Base-by-base conservation (phyloP, 2,329 filamentous ascomycete genomes). In the Epichloe baconii region DNA sequence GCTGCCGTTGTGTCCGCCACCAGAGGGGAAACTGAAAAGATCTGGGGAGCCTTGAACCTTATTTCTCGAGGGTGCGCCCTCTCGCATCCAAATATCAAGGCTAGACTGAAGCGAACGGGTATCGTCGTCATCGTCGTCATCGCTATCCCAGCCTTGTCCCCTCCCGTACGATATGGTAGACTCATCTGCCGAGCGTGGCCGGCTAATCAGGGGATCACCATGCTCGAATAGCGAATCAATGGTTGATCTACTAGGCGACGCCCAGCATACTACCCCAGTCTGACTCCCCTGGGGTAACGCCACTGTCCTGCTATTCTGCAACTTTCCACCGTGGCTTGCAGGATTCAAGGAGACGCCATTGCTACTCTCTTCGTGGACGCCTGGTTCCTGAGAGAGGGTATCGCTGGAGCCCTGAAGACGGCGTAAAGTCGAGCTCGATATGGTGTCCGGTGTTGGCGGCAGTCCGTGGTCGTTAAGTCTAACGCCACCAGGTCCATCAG, bases 381-480 rank as follows among this genome's bases (percentile, higher is more conserved):
- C 59, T 2, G 60, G 62, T 3, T 66, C 64, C 7, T 62, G 66
- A 0, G 65, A 61, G 1, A 76, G 59, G 0, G 71, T 72, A 43
- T 80, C 77, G 49, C 72, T 70, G 0, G 76, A 79, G 46, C 68
- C 71, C 54, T 77, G 70, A 53, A 71, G 74, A 14, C 70, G 68
- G 5, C 71, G 68, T 36, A 81, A 66, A 0, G 76, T 78, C 2
- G 75, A 74, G 2, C 75, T 78, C 1, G 78, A 78, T 19, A 80
- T 76, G 0, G 78, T 81, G 56, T 81, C 78, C 0, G 78, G 78
- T 0, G 78, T 81, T 0, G 78, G 78, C 10, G 78, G 78, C 2
- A 80, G 64, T 17, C 63, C 64, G 17, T 73, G 70, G 5, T 71
- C 68, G 49, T 70, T 66, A 2, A 71, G 53, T 58, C 67, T 64